Evolutionary conservation across 495 filamentous ascomycete species (phyloP).

Genomic region (Penicillium angulare): DNA sequence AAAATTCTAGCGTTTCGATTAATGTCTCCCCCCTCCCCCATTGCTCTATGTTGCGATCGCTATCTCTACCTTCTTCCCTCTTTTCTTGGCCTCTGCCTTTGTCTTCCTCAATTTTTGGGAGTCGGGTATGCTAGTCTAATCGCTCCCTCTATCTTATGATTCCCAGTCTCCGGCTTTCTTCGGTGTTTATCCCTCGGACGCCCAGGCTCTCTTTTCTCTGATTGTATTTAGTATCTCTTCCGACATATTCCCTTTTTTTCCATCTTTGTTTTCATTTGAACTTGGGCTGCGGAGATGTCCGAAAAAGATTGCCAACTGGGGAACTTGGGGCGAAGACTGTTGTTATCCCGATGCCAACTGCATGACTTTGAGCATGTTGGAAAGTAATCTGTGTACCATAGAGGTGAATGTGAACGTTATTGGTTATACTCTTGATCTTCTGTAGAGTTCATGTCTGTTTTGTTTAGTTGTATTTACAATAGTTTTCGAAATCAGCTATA

Average conservation of each 20-base stretch:
- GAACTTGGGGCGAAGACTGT: slow-evolving; percentile 10
- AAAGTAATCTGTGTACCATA: slow-evolving; percentile 36
- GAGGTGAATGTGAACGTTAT: slow-evolving; percentile 22
- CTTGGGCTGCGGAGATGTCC: slow-evolving; percentile 21
- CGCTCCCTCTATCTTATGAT: slow-evolving; percentile 16
- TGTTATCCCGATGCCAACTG: slow-evolving; percentile 9
- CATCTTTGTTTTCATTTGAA: slow-evolving; percentile 16
- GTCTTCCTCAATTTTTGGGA: slow-evolving; percentile 11
- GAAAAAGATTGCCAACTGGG: slow-evolving; percentile 11
- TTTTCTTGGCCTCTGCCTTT: slow-evolving; percentile 12
- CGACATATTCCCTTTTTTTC: slow-evolving; percentile 27
- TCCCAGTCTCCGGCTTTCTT: slow-evolving; percentile 16
- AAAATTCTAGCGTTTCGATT: slow-evolving; percentile 19
- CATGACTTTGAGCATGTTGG: slow-evolving; percentile 21
- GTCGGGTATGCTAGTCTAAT: slow-evolving; percentile 13
- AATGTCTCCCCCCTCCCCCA: not conserved
- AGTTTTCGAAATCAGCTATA: too few relatives aligned
- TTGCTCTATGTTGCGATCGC: not conserved
- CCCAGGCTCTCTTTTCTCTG: slow-evolving; percentile 24
- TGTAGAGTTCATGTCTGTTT: too few relatives aligned
- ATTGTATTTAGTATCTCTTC: slow-evolving; percentile 38
- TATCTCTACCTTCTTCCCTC: slow-evolving; percentile 16
- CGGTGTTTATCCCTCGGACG: slow-evolving; percentile 6
- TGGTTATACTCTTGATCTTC: not conserved
- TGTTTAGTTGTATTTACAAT: too few relatives aligned